These are phyloP conservation scores for Penicillium dipodomyicola DNA, from an alignment of 495 filamentous ascomycete species.

Conservation along the genomic window DNA sequence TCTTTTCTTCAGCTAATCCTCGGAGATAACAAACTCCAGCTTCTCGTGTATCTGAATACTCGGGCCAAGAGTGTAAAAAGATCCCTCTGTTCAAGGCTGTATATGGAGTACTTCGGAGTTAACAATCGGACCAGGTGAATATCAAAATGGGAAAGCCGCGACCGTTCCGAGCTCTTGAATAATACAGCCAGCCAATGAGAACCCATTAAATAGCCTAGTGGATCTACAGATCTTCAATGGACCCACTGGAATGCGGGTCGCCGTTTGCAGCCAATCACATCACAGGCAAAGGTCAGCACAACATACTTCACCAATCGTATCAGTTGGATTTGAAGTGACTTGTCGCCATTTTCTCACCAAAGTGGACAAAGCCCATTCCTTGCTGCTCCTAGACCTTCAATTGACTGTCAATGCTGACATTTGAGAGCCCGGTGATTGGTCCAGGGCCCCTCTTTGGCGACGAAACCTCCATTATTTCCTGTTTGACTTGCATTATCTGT, in stretches of 20 bases:
- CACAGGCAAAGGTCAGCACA: constrained; percentile 15
- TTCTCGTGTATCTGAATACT: neutral
- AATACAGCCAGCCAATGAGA: neutral
- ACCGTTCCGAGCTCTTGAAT: neutral
- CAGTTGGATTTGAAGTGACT: constrained; percentile 10
- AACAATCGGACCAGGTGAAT: neutral
- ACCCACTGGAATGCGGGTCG: constrained; percentile 2
- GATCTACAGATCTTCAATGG: neutral
- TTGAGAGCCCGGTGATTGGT: constrained; percentile 21
- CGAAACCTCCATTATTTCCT: constrained; percentile 15
- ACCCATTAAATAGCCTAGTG: neutral
- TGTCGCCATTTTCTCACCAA: neutral
- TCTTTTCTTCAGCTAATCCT: neutral
- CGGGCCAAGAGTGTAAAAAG: neutral
- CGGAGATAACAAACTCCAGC: neutral
- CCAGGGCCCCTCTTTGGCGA: neutral
- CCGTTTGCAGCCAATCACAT: constrained; percentile 14
- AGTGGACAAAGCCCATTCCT: neutral
- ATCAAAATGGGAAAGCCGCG: neutral
- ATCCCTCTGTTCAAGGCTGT: neutral
- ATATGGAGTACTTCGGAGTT: neutral
- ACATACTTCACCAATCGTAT: constrained; percentile 9
- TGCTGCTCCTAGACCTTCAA: neutral
- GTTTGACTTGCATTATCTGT: constrained; percentile 12
- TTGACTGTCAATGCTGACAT: constrained; percentile 19